Percentiles rank a stretch among this genome's conserved stretches.
Conservation (phyloP, 176 grass and related monocot species). For the Phragmites australis region DNA sequence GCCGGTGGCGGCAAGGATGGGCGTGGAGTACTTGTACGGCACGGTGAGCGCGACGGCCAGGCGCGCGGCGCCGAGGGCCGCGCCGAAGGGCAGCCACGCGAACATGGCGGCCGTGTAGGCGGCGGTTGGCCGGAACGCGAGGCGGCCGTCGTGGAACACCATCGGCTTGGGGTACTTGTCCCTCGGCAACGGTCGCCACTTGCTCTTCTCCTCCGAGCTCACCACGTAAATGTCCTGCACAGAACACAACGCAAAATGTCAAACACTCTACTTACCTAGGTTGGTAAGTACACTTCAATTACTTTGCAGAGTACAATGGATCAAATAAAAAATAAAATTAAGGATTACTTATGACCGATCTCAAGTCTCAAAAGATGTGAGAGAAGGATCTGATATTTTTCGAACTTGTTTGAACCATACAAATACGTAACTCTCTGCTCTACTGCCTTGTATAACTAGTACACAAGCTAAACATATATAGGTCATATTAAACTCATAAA, state of each 20-base stretch:
- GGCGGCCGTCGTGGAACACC: conserved; percentile 73
- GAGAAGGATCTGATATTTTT: no score
- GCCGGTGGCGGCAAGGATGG: conserved; percentile 54
- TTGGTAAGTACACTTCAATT: no score
- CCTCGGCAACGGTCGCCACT: conserved; percentile 38
- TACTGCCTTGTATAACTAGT: no score
- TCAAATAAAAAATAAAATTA: no score
- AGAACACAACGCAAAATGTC: background rate
- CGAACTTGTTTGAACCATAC: no score
- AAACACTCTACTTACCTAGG: no score
- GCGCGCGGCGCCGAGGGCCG: conserved; percentile 32
- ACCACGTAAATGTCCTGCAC: conserved; percentile 57
- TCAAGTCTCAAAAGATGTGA: no score
- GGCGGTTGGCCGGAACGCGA: conserved; percentile 67
- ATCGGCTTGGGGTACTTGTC: conserved; percentile 50
- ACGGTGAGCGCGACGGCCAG: conserved; percentile 44
- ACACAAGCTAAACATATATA: background rate
- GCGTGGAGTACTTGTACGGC: conserved; percentile 55
- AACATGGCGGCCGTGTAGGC: conserved; percentile 55
- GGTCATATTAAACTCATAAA: background rate
- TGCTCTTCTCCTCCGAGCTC: conserved; percentile 37
- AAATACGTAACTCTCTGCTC: background rate
- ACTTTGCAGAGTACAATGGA: no score
- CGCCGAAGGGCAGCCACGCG: conserved; percentile 53
- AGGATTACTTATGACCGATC: no score